Evolutionary conservation across 768 basidiomycete genomes (phyloP).

Genomic region (Floccularia luteovirens): DNA sequence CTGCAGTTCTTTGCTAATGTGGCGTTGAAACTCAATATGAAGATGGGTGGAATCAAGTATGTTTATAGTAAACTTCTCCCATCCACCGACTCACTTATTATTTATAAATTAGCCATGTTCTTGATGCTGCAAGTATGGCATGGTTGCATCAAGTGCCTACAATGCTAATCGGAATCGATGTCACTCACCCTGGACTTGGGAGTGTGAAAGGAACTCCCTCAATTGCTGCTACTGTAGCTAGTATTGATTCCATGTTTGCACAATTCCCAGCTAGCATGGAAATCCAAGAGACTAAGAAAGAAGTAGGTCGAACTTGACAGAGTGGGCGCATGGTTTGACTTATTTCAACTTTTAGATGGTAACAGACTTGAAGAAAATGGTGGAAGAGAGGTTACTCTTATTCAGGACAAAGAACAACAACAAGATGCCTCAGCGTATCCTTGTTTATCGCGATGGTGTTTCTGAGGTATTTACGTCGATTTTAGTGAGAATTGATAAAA

Average conservation of each 20-base stretch:
- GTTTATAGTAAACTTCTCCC: constrained; percentile 6
- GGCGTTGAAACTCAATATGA: constrained; percentile 77
- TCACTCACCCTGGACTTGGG: constrained; percentile 75
- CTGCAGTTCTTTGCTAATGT: constrained; percentile 73
- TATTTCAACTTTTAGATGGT: constrained; percentile 54
- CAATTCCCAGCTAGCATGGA: constrained; percentile 73
- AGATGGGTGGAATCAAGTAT: constrained; percentile 76
- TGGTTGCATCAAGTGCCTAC: constrained; percentile 59
- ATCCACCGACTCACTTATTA: neutral
- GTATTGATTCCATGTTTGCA: constrained; percentile 50
- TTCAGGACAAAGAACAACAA: constrained; percentile 39
- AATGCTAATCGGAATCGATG: constrained; percentile 80
- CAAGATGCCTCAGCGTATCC: constrained; percentile 59
- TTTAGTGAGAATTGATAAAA: constrained; percentile 10
- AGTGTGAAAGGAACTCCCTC: constrained; percentile 72
- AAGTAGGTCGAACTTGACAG: constrained; percentile 34
- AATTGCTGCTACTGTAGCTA: constrained; percentile 82
- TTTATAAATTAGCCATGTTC: constrained; percentile 24
- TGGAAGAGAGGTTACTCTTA: constrained; percentile 51
- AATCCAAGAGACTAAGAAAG: constrained; percentile 69
- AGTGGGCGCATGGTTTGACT: neutral
- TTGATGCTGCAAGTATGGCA: constrained; percentile 42
- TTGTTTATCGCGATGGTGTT: constrained; percentile 79
- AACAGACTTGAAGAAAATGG: constrained; percentile 55
- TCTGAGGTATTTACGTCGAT: constrained; percentile 49